Evolutionary conservation across 1,284 basidiomycete species (phyloP).

Genomic region (Salmacisia buchloeana): DNA sequence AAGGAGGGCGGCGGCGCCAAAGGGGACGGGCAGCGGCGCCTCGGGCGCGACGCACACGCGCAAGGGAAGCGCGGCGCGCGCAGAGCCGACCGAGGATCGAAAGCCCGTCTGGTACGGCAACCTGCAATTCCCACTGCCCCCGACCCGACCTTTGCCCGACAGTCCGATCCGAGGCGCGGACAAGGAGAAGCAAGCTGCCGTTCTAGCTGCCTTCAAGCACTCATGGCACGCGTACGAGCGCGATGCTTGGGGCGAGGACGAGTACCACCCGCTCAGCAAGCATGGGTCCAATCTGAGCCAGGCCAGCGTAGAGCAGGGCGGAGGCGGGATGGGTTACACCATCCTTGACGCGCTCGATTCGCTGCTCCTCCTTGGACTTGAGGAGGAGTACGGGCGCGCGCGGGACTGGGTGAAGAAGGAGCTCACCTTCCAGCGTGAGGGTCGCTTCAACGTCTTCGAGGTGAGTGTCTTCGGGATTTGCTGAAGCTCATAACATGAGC

Average conservation of each 20-base stretch:
- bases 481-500: not conserved
- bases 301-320: conserved; percentile 14
- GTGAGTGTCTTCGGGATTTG: conserved; percentile 53
- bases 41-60: not conserved
- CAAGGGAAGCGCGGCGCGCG: not conserved
- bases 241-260: conserved; percentile 48
- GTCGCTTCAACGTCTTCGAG: conserved; percentile 83
- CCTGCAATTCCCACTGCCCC: conserved; percentile 21
- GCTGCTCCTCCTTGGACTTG: conserved; percentile 75
- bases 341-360: conserved; percentile 61
- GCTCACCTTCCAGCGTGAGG: conserved; percentile 73
- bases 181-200: conserved; percentile 22
- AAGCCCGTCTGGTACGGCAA: not conserved
- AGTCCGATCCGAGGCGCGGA: conserved; percentile 28
- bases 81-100: not conserved
- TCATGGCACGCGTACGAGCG: conserved; percentile 44
- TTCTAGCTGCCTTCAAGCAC: conserved; percentile 37
- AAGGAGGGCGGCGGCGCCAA: not conserved
- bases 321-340: conserved; percentile 43
- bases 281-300: conserved; percentile 37
- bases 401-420: conserved; percentile 69
- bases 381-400: conserved; percentile 72
- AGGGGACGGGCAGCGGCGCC: too few species aligned
- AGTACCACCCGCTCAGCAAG: conserved; percentile 44
- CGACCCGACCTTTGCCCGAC: conserved; percentile 24